These are phyloP conservation scores for Liriodendron chinense DNA, from an alignment of 164 flowering plant species.

Conservation along the genomic window DNA sequence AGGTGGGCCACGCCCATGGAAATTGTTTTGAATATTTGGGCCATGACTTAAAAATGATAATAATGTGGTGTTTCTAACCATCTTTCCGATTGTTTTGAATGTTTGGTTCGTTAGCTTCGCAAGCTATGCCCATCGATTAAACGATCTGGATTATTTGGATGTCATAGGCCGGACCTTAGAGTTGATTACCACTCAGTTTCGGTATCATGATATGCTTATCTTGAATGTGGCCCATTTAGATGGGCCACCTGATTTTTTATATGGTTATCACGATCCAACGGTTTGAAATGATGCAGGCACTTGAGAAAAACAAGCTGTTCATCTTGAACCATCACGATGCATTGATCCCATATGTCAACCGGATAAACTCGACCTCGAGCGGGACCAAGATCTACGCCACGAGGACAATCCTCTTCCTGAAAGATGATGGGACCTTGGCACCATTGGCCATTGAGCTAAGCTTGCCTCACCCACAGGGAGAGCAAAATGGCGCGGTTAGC, in stretches of 20 bases:
- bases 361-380: constrained; percentile 51
- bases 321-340: constrained; percentile 83
- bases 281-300: constrained; percentile 34
- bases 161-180: no score
- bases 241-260: background rate
- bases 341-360: constrained; percentile 56
- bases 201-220: no score
- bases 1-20: no score
- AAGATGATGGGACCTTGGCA: constrained; percentile 70
- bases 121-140: no score
- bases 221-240: no score
- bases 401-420: constrained; percentile 65
- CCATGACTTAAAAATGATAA: no score
- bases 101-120: no score
- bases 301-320: constrained; percentile 47
- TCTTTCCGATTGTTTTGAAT: no score
- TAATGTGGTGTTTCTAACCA: no score
- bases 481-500: constrained; percentile 53
- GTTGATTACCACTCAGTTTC: constrained; percentile 3
- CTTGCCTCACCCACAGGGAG: constrained; percentile 79
- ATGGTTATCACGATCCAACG: background rate
- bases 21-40: no score
- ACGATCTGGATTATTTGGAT: no score
- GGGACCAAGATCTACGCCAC: constrained; percentile 68
- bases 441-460: constrained; percentile 89